phyloP scores from a whole-genome alignment of 805 yeast species.

The Komagataella ulmi region DNA sequence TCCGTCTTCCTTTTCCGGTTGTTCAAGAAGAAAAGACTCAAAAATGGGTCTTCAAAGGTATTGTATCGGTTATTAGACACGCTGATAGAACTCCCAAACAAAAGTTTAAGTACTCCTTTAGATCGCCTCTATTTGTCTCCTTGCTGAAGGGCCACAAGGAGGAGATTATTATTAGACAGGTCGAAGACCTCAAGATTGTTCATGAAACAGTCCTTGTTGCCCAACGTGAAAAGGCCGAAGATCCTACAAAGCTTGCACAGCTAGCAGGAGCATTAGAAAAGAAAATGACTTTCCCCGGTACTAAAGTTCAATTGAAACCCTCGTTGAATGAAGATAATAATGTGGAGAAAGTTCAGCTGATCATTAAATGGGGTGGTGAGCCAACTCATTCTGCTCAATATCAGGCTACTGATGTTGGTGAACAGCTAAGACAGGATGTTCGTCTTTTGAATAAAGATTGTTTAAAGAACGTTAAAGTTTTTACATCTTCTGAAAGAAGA shows the following conservation, averaged over 20 bases:
- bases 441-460: constrained; percentile 76
- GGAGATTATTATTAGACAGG: constrained; percentile 89
- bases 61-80: constrained; percentile 85
- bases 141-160: constrained; percentile 88
- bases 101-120: constrained; percentile 90
- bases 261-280: constrained; percentile 76
- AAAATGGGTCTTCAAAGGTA: constrained; percentile 93
- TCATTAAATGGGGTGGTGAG: constrained; percentile 98
- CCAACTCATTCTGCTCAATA: constrained; percentile 95
- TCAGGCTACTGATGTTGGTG: constrained; percentile 93
- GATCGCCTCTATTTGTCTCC: constrained; percentile 74
- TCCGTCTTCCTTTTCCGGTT: constrained; percentile 13
- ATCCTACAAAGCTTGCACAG: constrained; percentile 59
- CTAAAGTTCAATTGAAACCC: constrained; percentile 92
- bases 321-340: constrained; percentile 49
- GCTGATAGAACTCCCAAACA: constrained; percentile 99
- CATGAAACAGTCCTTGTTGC: constrained; percentile 77
- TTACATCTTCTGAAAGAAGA: constrained; percentile 87
- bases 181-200: constrained; percentile 74
- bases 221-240: constrained; percentile 68
- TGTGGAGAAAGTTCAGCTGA: constrained; percentile 91
- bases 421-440: constrained; percentile 86
- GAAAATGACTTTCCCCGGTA: constrained; percentile 86
- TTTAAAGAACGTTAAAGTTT: constrained; percentile 73
- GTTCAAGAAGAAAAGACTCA: constrained; percentile 51